Evolutionary conservation across 2,329 filamentous ascomycete species (phyloP).

Genomic region (Fusarium burgessii): DNA sequence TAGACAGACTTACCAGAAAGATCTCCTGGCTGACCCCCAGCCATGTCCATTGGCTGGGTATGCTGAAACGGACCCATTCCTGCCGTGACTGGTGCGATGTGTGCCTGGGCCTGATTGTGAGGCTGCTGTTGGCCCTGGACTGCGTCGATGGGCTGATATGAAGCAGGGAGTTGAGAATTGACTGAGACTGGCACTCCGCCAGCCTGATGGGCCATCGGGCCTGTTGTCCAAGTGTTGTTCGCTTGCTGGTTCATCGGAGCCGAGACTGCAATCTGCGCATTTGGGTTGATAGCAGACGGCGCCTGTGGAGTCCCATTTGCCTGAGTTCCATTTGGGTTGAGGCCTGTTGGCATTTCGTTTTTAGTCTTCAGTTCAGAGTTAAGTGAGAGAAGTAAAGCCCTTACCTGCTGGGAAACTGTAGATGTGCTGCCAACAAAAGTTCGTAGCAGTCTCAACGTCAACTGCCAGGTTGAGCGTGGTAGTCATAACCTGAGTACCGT

Average conservation of each 20-base stretch:
- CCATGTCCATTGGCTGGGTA: neutral
- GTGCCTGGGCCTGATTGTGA: neutral
- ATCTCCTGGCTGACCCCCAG: neutral
- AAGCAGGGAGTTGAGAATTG: neutral
- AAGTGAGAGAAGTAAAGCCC: neutral
- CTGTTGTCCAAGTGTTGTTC: neutral
- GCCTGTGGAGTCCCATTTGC: neutral
- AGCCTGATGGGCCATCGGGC: neutral
- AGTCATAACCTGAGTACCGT: neutral
- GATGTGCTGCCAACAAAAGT: slow-evolving; percentile 14
- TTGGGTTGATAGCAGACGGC: neutral
- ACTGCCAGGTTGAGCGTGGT: slow-evolving; percentile 5
- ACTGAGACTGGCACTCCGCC: neutral
- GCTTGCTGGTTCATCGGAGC: neutral
- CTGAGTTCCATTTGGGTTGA: neutral
- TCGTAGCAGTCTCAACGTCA: neutral
- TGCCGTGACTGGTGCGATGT: neutral
- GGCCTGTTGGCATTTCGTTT: neutral
- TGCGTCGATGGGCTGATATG: neutral
- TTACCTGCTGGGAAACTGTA: slow-evolving; percentile 12
- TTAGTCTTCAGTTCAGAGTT: neutral
- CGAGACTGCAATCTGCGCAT: neutral
- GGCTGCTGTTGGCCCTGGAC: neutral
- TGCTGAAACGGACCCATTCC: neutral
- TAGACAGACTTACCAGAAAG: neutral